Base-by-base conservation (phyloP, 2,329 filamentous ascomycete species). In the Mariannaea elegans region DNA sequence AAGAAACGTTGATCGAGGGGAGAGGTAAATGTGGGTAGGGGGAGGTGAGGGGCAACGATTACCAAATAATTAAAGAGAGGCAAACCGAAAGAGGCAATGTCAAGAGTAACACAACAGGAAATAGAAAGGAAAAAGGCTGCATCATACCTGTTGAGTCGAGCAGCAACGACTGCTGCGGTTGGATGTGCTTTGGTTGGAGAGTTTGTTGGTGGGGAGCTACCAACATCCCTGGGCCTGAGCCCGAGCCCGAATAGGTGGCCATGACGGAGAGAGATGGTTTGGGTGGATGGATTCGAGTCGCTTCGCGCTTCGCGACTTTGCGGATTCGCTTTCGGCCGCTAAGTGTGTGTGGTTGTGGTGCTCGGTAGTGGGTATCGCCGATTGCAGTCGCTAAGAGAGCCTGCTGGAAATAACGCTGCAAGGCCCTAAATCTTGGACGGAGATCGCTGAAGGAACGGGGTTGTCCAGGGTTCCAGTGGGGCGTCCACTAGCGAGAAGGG, bases 231-330 rank as follows among this genome's bases (percentile, higher is more conserved):
- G 66, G 55, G 32, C 32, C 32, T 51, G 66, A 57, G 56, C 54
- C 68, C 63, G 68, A 69, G 56, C 54, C 68, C 63, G 68, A 69
- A 48, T 68, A 55, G 60, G 64, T 61, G 66, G 68, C 68, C 68
- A 71, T 68, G 39, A 49, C 41, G 53, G 59, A 64, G 56, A 41
- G 45, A 27, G 54, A n/a, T 46, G 21, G 41, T 47, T 44, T 36
- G 29, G 34, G 45, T 24, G 29, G 19, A 13, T 58, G 24, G 24
- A 9, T 27, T 27, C 24, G 24, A 27, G 24, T 27, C 9, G 24
- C 24, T 9, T 27, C 24, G 16, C n/a, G 38, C 38, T 16, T 52
- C 48, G 55, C 46, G 55, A 45, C 31, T 64, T 62, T 21, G 61
- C 48, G 61, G 44, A 12, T 53, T 64, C 58, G 56, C 56, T 54